Conservation (phyloP, 2,329 filamentous ascomycete genomes). For the Trichoderma polysporum region DNA sequence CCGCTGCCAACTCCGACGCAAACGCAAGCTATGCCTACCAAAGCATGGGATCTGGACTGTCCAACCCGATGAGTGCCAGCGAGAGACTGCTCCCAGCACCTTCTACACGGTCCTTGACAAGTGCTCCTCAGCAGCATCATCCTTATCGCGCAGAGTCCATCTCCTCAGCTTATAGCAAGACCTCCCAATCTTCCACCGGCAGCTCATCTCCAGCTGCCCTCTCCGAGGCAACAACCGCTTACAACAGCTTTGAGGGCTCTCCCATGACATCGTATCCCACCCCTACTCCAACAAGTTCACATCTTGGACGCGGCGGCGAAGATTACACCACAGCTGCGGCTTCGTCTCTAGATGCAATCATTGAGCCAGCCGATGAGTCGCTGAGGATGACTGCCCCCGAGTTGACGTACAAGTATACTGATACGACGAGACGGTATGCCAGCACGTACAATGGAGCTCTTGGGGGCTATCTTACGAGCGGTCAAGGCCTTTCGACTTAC, state of each 20-base stretch:
- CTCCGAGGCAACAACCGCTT: slow-evolving; percentile 15
- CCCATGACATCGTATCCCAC: slow-evolving; percentile 16
- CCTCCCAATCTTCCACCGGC: slow-evolving; percentile 4
- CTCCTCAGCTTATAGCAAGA: slow-evolving; percentile 28
- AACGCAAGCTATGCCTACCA: slow-evolving; percentile 25
- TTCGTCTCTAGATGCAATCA: slow-evolving; percentile 11
- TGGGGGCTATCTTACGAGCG: slow-evolving; percentile 4
- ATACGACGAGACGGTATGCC: slow-evolving; percentile 27
- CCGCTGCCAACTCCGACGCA: slow-evolving; percentile 22
- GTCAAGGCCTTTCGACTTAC: slow-evolving; percentile 5
- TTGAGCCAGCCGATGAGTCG: slow-evolving; percentile 24
- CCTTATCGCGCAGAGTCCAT: slow-evolving; percentile 31
- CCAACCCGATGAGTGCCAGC: slow-evolving; percentile 20
- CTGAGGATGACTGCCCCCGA: slow-evolving; percentile 25
- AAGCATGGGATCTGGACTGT: slow-evolving; percentile 20
- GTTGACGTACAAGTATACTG: slow-evolving; percentile 35
- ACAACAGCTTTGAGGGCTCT: slow-evolving; percentile 21
- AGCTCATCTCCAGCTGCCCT: slow-evolving; percentile 18
- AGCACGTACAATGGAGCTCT: slow-evolving; percentile 9
- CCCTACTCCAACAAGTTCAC: neutral
- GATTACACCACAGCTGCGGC: slow-evolving; percentile 23
- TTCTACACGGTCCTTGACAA: slow-evolving; percentile 24
- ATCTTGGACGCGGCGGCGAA: slow-evolving; percentile 9
- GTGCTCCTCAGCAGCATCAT: slow-evolving; percentile 22
- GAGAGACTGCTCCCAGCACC: slow-evolving; percentile 28